phyloP scores from a whole-genome alignment of 257 asterid species.

The Striga asiatica region DNA sequence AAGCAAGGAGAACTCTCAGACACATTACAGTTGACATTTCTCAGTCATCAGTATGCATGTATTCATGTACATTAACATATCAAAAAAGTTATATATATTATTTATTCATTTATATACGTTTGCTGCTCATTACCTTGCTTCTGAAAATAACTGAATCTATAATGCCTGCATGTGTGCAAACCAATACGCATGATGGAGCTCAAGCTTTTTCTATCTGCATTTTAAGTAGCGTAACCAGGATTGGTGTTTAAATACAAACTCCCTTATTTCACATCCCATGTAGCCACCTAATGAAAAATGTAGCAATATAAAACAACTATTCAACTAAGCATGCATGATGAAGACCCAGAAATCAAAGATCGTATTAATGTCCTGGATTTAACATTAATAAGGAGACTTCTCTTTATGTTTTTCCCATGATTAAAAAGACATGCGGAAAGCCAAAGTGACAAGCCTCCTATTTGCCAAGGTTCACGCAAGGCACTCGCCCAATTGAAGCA shows the following conservation, averaged over 20 bases:
- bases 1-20: constrained; percentile 2
- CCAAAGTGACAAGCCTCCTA: too few relatives aligned
- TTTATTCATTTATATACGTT: too few relatives aligned
- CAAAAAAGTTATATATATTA: not conserved
- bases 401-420: not conserved
- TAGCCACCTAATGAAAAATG: too few relatives aligned
- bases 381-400: not conserved
- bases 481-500: too few relatives aligned
- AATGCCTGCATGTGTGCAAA: not conserved
- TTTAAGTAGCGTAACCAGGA: not conserved
- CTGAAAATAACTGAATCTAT: not conserved
- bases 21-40: not conserved
- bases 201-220: not conserved
- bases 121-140: not conserved
- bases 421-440: too few relatives aligned
- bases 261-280: not conserved
- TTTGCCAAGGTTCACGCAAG: too few relatives aligned
- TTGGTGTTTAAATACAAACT: not conserved
- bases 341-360: not conserved
- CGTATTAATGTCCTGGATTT: not conserved
- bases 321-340: too few relatives aligned
- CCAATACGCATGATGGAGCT: not conserved
- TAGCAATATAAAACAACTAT: too few relatives aligned
- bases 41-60: not conserved
- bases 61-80: not conserved